Evolutionary conservation across 352 stramenopile species (phyloP), one percentile per base, ranked within the genome.

Genomic region (Globisporangium splendens): DNA sequence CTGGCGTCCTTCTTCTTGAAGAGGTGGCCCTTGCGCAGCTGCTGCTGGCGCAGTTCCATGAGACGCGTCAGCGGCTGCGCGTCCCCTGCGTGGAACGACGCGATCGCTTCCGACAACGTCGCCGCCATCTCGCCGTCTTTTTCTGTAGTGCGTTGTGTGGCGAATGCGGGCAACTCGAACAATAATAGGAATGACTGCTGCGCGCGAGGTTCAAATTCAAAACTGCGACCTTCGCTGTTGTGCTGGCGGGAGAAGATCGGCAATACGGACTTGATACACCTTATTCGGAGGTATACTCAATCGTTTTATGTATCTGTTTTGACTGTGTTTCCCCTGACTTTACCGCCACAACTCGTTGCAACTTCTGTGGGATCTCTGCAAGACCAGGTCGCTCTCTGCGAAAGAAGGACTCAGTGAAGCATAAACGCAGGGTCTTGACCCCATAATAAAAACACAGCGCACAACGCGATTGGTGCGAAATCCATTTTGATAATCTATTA

Each of bases 51-150:
- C 46, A 78, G 63, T 22, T 66, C 60, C 60, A 87, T 62, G 10
- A 77, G 47, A 10, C 69, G 50, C 22, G 61, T 62, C 35, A 86
- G 68, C 38, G 63, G 54, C 33, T 46, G 57, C n/a, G 65, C 65
- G 39, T 85, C 70, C 14, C 73, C 62, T 8, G 54, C 59, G 24
- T 65, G 59, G 14, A 89, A 70, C 55, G 72, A 72, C 31, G 56
- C 54, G 48, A 89, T 65, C 46, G 73, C 79, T 12, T 78, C 70
- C 20, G 66, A 64, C 44, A 82, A 56, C 11, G 59, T 63, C 56
- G 41, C 49, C 44, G 50, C 38, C 64, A 60, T 69, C 39, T 8
- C 31, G n/a, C 21, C 41, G 14, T 58, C 42, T 51, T 38, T 48
- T 62, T 33, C 21, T n/a, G 49, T 39, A n/a, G n/a, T 38, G 42